These are phyloP conservation scores for Cladorrhinum sp. DNA, from an alignment of 2,329 filamentous ascomycete genomes.

Conservation along the genomic window DNA sequence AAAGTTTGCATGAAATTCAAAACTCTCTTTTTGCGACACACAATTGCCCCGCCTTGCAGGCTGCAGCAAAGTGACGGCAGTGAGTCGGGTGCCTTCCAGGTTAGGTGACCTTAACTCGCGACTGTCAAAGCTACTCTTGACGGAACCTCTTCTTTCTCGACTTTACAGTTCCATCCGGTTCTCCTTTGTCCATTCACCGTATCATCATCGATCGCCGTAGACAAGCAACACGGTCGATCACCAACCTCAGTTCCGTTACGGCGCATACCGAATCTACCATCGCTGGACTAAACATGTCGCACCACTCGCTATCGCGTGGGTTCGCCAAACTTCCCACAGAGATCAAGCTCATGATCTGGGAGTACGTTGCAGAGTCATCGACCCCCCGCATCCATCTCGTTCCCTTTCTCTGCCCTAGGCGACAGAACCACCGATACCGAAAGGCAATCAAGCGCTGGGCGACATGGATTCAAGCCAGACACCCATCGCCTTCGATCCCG, in stretches of 20 bases:
- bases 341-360: background rate
- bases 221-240: no score
- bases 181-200: no score
- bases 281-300: background rate
- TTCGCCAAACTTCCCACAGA: background rate
- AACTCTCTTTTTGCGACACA: no score
- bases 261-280: background rate
- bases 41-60: no score
- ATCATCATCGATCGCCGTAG: no score
- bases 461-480: background rate
- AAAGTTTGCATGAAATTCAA: no score
- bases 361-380: background rate
- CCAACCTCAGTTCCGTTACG: background rate
- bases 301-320: background rate
- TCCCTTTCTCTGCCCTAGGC: background rate
- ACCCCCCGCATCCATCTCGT: background rate
- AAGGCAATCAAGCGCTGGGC: background rate
- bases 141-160: no score
- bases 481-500: background rate
- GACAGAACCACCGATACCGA: background rate
- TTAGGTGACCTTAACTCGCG: no score
- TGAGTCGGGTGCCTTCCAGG: no score
- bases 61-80: no score
- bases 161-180: no score
- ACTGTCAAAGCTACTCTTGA: no score